Evolutionary conservation across 176 grass and related monocot species (phyloP), one percentile per base, ranked within the genome.

Genomic region (Zoysia pacifica): DNA sequence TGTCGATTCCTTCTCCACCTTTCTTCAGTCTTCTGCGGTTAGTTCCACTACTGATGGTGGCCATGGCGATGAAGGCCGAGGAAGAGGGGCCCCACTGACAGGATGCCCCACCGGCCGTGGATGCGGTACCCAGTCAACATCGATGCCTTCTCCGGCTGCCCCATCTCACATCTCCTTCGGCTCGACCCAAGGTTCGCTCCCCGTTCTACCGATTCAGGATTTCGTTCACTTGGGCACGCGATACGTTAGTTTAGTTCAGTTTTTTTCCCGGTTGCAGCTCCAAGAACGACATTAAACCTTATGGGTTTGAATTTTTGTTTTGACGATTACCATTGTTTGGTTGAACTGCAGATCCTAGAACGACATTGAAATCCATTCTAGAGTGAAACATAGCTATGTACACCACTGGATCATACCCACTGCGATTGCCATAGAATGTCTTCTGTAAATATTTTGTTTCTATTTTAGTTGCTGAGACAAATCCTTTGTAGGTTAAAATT

Each of bases 81-180:
- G 87, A 74, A 52, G 86, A 66, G 54, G 73, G 7, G 7, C 51
- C 74, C 5, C 5, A 9, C 38, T 15, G 80, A 81, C 72, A 72
- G 77, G 18, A 86, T 89, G 66, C 89, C 89, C 5, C 92, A 94
- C 89, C 56, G 89, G 49, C 83, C 86, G 54, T 94, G 89, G 92
- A 94, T 94, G 92, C 86, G 92, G 54, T 39, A 41, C 63, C 69
- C 86, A 7, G 89, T 91, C 16, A 76, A 94, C 76, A 86, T 91
- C 63, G 86, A 94, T 44, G 61, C 55, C 72, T 91, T 89, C 74
- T 85, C 89, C 39, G 89, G 81, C 2, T 74, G 83, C 69, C 86
- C 86, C 69, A 69, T 89, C 11, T 9, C n/a, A 11, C 51, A 70
- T 18, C 77, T 91, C 16, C 92, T 86, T 13, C 82, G 62, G 63